Base-by-base conservation (phyloP, 1,139 yeast species). In the Geotrichum reessii region DNA sequence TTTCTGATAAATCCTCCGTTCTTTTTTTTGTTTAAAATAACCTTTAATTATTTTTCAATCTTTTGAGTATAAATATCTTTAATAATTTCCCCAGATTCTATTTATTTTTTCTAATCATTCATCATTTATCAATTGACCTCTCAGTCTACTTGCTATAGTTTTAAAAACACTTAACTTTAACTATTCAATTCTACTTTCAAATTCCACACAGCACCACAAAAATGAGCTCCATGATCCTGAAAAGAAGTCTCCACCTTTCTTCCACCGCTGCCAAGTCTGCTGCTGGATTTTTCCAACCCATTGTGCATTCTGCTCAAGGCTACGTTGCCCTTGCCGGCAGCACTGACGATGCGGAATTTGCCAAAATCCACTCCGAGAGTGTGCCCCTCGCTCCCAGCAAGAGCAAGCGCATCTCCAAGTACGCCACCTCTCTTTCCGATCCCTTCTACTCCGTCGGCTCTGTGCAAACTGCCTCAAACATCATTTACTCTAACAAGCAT, bases 191-290 rank as follows among this genome's bases (percentile, higher is more conserved):
- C n/a, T n/a, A n/a, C n/a, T n/a, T n/a, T n/a, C n/a, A n/a, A n/a
- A n/a, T n/a, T n/a, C n/a, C n/a, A n/a, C n/a, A n/a, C n/a, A n/a
- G n/a, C n/a, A n/a, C n/a, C 37, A 31, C 12, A 12, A 31, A 12
- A 31, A 31, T 31, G 37, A 31, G 37, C 37, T 31, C 37, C 37
- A 31, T 31, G 37, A 31, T 31, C 53, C 21, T 9, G 44, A 19
- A 28, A 50, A 24, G 46, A 42, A 14, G 17, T 14, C 14, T 51
- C 53, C 17, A 22, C 53, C 31, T 19, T 14, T 52, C 55, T 22
- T 27, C 50, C 40, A 19, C 55, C n/a, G 25, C 51, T 73, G 77
- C 64, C 77, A 71, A 25, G 9, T 22, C 48, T 1, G 37, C 28
- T n/a, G 19, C 37, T 17, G 24, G 21, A 12, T 31, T 31, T 47